These are phyloP conservation scores for Pachysandra terminalis DNA, from an alignment of 164 flowering plant genomes.

Conservation along the genomic window DNA sequence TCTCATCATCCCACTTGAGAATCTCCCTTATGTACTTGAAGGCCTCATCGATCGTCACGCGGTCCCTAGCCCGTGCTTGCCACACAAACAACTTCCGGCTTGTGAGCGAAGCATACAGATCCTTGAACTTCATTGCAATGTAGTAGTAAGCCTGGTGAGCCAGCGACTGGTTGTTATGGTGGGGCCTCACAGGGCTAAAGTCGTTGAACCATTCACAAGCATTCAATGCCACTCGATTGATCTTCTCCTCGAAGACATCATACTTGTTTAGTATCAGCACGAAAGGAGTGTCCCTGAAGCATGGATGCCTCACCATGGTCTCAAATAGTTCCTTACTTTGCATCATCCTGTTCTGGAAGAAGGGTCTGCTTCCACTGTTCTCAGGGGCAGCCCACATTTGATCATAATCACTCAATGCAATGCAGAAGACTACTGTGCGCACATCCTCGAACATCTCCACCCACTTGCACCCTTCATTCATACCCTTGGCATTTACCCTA, in stretches of 20 bases:
- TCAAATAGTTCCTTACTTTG: constrained; percentile 88
- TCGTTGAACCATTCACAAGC: constrained; percentile 91
- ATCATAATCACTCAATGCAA: constrained; percentile 81
- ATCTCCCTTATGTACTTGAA: constrained; percentile 91
- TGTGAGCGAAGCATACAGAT: constrained; percentile 75
- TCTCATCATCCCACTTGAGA: constrained; percentile 95
- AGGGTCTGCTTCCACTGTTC: constrained; percentile 32
- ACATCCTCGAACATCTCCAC: constrained; percentile 99
- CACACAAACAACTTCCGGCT: constrained; percentile 79
- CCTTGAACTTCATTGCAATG: constrained; percentile 94
- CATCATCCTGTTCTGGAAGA: constrained; percentile 78
- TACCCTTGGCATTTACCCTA: constrained; percentile 82
- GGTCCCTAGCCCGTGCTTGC: constrained; percentile 79
- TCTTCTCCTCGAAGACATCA: constrained; percentile 86
- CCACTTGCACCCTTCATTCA: constrained; percentile 98
- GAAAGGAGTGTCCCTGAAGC: constrained; percentile 85
- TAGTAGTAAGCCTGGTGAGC: constrained; percentile 92
- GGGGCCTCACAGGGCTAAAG: constrained; percentile 71
- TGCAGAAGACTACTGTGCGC: constrained; percentile 77
- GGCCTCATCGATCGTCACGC: constrained; percentile 75
- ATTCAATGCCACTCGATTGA: constrained; percentile 50
- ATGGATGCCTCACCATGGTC: constrained; percentile 74
- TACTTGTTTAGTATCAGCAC: constrained; percentile 85
- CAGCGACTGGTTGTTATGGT: constrained; percentile 61
- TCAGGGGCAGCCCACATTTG: constrained; percentile 52